Base-by-base conservation (phyloP, 257 asterid species). In the Pogostemon cablin region DNA sequence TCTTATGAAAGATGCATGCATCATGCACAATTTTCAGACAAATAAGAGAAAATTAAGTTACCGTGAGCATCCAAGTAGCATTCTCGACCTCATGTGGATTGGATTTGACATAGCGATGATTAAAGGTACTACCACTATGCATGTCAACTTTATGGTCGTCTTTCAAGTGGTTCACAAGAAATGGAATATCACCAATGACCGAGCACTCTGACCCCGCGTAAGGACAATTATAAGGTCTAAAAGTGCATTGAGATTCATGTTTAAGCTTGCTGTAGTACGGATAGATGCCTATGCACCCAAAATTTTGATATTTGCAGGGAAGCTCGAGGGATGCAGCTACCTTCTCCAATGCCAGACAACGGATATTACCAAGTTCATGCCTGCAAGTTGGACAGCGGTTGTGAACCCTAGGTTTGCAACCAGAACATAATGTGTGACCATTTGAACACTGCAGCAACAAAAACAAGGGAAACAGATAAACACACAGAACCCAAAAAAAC, bases 1-100 rank as follows among this genome's bases (percentile, higher is more conserved):
- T 17, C 2, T 53, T 1, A 38, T 56, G 4, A 43, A 46, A 52
- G 41, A 15, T n/a, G 7, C 7, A 55, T 40, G 5, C 54, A 52
- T 12, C 43, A 48, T 1, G 39, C 62, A 48, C n/a, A 52, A 12
- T 9, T 12, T 40, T 20, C 6, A 43, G 17, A 6, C 15, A 63
- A 54, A 35, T 7, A 11, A 40, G 63, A 60, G 60, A 43, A 79
- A 60, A 52, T 4, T 17, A 7, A 20, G 7, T 56, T 75, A 81
- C 86, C 79, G 86, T 81, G 25, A 81, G 86, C 86, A 81, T 81
- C 86, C 86, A 81, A 3, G 83, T 81, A 46, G 86, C 85, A 9
- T 81, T 81, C 42, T 78, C 82, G 3, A 78, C 82, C 69, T 78
- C 82, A 32, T 78, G 82, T 2, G 82, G 82, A 65, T 81, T 78